Evolutionary conservation across 805 yeast species (phyloP).

Genomic region (Kluyveromyces wickerhamii): DNA sequence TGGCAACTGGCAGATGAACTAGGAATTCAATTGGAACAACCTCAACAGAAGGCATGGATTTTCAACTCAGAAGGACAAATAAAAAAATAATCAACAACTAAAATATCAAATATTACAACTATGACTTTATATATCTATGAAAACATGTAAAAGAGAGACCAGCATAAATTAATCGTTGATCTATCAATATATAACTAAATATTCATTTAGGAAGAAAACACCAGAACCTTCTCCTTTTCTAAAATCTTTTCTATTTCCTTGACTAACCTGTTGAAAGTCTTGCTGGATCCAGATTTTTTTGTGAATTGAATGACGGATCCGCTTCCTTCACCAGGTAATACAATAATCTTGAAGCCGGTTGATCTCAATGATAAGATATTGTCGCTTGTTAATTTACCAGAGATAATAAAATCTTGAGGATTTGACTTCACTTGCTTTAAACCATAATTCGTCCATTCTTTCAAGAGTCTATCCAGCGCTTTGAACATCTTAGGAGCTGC

Average conservation of each 20-base stretch:
- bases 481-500: conserved; percentile 48
- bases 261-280: conserved; percentile 51
- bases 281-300: conserved; percentile 57
- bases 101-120: conserved; percentile 2
- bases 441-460: conserved; percentile 67
- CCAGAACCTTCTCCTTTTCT: conserved; percentile 54
- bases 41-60: conserved; percentile 31
- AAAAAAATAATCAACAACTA: conserved; percentile 1
- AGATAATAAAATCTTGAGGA: conserved; percentile 37
- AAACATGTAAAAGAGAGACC: too few species aligned
- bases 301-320: conserved; percentile 50
- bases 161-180: too few species aligned
- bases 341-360: conserved; percentile 52
- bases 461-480: conserved; percentile 53
- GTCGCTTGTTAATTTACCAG: conserved; percentile 54
- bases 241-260: conserved; percentile 59
- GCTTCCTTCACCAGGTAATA: conserved; percentile 37
- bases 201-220: conserved; percentile 16
- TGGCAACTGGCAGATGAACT: conserved; percentile 44
- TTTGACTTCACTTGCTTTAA: conserved; percentile 46
- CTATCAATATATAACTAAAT: background rate
- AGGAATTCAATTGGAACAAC: conserved; percentile 34
- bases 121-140: too few species aligned
- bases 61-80: conserved; percentile 11
- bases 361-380: conserved; percentile 57